Percentiles rank a stretch among this genome's conserved stretches.
Conservation (phyloP, 1,284 basidiomycete genomes). For the Naganishia sp. region DNA sequence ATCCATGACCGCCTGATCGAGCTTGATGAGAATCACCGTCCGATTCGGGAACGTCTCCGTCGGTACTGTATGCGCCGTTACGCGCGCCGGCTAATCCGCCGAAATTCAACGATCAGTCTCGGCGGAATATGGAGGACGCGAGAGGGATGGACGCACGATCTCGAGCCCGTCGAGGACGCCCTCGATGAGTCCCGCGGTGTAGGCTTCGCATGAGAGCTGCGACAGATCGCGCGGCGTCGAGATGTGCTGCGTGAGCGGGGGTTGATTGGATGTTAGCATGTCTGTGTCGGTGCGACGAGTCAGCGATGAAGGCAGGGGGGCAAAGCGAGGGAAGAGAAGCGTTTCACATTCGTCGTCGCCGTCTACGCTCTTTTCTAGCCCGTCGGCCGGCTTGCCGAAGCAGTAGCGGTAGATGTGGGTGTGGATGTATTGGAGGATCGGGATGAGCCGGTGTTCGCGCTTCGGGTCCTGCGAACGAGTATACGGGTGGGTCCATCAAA, state of each 20-base stretch:
- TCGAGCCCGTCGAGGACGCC: conserved; percentile 93
- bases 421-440: conserved; percentile 85
- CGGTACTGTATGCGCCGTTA: conserved; percentile 92
- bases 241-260: conserved; percentile 84
- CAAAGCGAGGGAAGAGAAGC: neutral
- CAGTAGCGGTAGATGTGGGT: conserved; percentile 92
- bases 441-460: conserved; percentile 81
- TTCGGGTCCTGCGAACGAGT: conserved; percentile 68
- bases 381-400: conserved; percentile 90
- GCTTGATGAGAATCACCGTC: conserved; percentile 90
- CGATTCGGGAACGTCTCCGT: conserved; percentile 76
- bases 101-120: conserved; percentile 5
- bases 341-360: conserved; percentile 88
- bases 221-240: conserved; percentile 93
- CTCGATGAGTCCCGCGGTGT: conserved; percentile 95
- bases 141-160: conserved; percentile 68
- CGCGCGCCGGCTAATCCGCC: conserved; percentile 76
- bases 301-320: neutral
- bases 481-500: too few species aligned
- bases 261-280: conserved; percentile 98
- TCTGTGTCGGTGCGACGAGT: conserved; percentile 58
- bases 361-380: conserved; percentile 92
- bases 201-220: conserved; percentile 90
- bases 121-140: conserved; percentile 27
- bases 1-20: conserved; percentile 84